A percentile compares a stretch with the other conserved stretches of the same genome.
Evolutionary conservation across 1,284 basidiomycete genomes (phyloP).

Genomic region (Papiliotrema fonsecae): DNA sequence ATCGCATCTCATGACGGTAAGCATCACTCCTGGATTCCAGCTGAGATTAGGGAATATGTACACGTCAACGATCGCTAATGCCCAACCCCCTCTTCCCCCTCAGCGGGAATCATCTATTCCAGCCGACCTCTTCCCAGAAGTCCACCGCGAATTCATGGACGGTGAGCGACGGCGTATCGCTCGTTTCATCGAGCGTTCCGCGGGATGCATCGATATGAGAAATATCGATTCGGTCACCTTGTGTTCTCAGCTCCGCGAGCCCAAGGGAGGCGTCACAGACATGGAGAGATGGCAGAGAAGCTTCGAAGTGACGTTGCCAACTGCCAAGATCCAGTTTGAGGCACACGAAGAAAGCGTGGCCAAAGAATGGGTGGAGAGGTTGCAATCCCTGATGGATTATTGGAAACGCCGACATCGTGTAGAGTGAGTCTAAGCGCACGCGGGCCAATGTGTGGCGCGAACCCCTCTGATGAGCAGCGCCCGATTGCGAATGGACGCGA

Average conservation of each 20-base stretch:
- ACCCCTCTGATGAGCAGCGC: constrained; percentile 22
- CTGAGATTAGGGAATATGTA: constrained; percentile 30
- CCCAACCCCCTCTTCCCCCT: constrained; percentile 20
- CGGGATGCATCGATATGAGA: constrained; percentile 40
- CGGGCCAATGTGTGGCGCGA: neutral
- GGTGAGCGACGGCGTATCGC: constrained; percentile 30
- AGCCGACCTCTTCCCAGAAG: constrained; percentile 28
- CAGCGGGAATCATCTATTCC: constrained; percentile 26
- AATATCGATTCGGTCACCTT: constrained; percentile 27
- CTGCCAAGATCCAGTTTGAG: constrained; percentile 21
- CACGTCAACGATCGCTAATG: constrained; percentile 20
- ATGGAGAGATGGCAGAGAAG: constrained; percentile 10
- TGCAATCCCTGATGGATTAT: constrained; percentile 29
- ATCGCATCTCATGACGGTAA: constrained; percentile 38
- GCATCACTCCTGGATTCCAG: constrained; percentile 1
- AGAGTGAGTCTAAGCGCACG: constrained; percentile 25
- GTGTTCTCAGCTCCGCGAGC: constrained; percentile 4
- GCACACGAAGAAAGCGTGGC: constrained; percentile 29
- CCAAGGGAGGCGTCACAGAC: neutral
- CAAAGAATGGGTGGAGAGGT: constrained; percentile 38
- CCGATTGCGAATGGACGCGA: constrained; percentile 41
- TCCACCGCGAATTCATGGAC: constrained; percentile 25
- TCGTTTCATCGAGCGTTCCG: constrained; percentile 26
- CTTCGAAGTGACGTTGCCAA: constrained; percentile 29
- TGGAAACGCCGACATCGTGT: constrained; percentile 40